Evolutionary conservation across 176 grass and related monocot species (phyloP), one percentile per base, ranked within the genome.

Genomic region (Bonia amplexicaulis): DNA sequence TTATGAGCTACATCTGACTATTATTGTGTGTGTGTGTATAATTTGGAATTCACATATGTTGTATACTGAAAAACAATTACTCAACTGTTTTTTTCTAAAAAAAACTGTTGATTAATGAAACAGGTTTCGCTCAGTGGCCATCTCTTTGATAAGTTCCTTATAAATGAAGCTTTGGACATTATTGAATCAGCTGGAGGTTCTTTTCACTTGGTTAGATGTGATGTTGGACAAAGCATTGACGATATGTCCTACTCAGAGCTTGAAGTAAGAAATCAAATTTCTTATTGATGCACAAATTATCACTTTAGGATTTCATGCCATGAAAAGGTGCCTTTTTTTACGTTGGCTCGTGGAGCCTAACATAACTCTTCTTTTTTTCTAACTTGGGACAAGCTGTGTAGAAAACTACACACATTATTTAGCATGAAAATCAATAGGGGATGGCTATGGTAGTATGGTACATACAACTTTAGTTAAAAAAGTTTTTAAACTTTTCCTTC

Each of bases 111-210:
- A 76, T 72, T 58, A 16, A 79, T 81, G 54, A 77, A 57, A 82
- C 85, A 98, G 96, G 93, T 98, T 49, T 95, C 96, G 83, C 90
- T 98, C 80, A 92, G 93, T 69, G 96, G 96, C 12, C 96, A 98
- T 77, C 90, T 98, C 41, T 98, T 98, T 83, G 96, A 95, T 93
- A 92, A 95, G 44, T 98, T 98, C 86, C 87, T 93, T 55, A 98
- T 98, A 84, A 98, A 98, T 73, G 91, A 98, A 55, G 91, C 96
- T 72, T 76, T 98, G 85, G 93, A 98, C 86, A 90, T 98, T 85
- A 95, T 98, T 90, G 96, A 98, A 90, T 60, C 76, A 77, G 85
- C 60, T 40, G 91, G 93, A 62, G 96, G 96, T 74, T 98, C 93
- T 77, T 98, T 98, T 84, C 85, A 69, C 48, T 82, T 98, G 71